Evolutionary conservation across 2,329 filamentous ascomycete genomes (phyloP).

Genomic region (Aspergillus glaucus): DNA sequence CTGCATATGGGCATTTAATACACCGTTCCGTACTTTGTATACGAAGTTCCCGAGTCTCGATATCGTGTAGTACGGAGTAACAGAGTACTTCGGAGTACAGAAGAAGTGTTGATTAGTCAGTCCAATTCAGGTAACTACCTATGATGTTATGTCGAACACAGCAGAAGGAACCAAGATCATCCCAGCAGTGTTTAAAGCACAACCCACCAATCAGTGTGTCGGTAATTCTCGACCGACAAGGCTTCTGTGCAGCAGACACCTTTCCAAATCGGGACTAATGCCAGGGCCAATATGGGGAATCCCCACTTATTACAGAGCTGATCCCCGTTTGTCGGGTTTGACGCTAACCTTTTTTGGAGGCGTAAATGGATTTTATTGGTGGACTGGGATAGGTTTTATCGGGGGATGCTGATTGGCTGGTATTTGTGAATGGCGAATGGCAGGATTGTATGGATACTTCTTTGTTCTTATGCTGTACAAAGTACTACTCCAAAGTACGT

Average conservation of each 20-base stretch:
- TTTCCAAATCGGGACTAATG: background rate
- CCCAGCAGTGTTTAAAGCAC: no score
- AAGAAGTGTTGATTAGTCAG: no score
- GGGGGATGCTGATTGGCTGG: slow-evolving; percentile 18
- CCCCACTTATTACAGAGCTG: slow-evolving; percentile 16
- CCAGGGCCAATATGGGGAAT: slow-evolving; percentile 13
- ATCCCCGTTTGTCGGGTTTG: slow-evolving; percentile 21
- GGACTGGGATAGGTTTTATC: slow-evolving; percentile 14
- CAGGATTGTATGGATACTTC: background rate
- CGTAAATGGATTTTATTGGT: slow-evolving; percentile 16
- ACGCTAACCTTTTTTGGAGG: slow-evolving; percentile 15
- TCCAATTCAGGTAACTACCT: no score
- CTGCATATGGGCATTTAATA: no score
- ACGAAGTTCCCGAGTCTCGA: no score
- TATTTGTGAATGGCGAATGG: background rate
- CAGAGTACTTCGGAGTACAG: no score
- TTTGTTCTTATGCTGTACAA: background rate
- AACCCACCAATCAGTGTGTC: background rate
- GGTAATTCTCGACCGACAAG: background rate
- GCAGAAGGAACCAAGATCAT: no score
- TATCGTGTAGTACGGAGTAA: no score
- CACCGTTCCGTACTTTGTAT: no score
- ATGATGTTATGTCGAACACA: background rate
- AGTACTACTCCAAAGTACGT: no score
- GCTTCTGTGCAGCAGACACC: background rate